Evolutionary conservation across 352 stramenopile species (phyloP).

Genomic region (Detonula confervacea): DNA sequence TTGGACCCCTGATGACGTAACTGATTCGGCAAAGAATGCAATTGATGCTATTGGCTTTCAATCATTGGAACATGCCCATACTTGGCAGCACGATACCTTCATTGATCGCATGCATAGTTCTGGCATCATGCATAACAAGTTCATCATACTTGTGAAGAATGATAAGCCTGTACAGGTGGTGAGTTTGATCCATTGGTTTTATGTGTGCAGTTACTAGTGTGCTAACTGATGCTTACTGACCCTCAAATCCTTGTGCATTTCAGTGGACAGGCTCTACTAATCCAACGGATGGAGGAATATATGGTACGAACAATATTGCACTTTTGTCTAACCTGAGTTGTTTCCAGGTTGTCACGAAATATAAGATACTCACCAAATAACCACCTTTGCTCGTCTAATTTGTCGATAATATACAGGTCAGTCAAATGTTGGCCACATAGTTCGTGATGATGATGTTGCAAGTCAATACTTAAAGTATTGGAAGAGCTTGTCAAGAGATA

Average conservation of each 20-base stretch:
- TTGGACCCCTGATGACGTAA: constrained; percentile 25
- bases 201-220: no score
- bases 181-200: no score
- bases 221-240: no score
- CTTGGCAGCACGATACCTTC: constrained; percentile 50
- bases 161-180: constrained; percentile 20
- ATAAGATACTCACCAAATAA: no score
- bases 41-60: constrained; percentile 34
- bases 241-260: no score
- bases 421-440: constrained; percentile 48
- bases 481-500: constrained; percentile 34
- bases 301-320: constrained; percentile 7
- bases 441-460: constrained; percentile 40
- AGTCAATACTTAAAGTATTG: constrained; percentile 38
- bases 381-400: neutral
- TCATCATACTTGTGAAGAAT: constrained; percentile 47
- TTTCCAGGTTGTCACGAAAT: no score
- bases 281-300: constrained; percentile 38
- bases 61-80: constrained; percentile 32
- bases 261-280: constrained; percentile 50
- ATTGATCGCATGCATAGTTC: constrained; percentile 46
- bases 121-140: constrained; percentile 57
- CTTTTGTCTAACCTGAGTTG: no score
- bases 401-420: constrained; percentile 21
- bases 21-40: constrained; percentile 6